A percentile compares a stretch with the other conserved stretches of the same genome.
Evolutionary conservation across 805 yeast genomes (phyloP).

Genomic region (Grigorovia jiainica): DNA sequence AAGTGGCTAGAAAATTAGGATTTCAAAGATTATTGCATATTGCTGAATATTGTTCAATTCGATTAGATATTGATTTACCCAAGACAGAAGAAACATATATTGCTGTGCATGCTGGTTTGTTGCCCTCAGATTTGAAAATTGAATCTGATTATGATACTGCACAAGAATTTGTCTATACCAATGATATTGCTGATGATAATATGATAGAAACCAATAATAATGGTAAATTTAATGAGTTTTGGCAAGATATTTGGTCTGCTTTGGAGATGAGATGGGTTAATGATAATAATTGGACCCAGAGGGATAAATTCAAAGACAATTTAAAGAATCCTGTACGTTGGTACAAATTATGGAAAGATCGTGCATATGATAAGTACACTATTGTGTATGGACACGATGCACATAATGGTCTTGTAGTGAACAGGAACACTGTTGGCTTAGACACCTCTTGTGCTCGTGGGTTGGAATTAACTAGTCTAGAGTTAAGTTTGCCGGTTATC

Average conservation of each 20-base stretch:
- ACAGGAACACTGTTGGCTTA: constrained; percentile 63
- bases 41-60: constrained; percentile 15
- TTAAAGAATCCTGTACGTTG: constrained; percentile 34
- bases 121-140: constrained; percentile 44
- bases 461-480: constrained; percentile 51
- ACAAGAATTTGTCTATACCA: constrained; percentile 32
- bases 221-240: too few relatives aligned
- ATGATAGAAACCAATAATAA: too few relatives aligned
- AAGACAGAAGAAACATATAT: constrained; percentile 30
- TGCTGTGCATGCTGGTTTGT: constrained; percentile 78
- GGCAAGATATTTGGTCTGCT: constrained; percentile 42
- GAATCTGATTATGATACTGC: constrained; percentile 17
- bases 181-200: too few relatives aligned
- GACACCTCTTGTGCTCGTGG: constrained; percentile 82
- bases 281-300: constrained; percentile 48
- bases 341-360: constrained; percentile 48
- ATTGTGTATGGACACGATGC: constrained; percentile 91
- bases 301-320: constrained; percentile 18
- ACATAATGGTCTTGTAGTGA: constrained; percentile 55
- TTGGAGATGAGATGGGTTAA: constrained; percentile 62
- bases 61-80: constrained; percentile 12
- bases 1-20: constrained; percentile 18
- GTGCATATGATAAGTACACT: constrained; percentile 16
- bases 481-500: constrained; percentile 4
- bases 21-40: constrained; percentile 9